Percentiles rank a stretch among this genome's conserved stretches.
Conservation (phyloP, 2,329 filamentous ascomycete species). For the Lachnellula hyalina region DNA sequence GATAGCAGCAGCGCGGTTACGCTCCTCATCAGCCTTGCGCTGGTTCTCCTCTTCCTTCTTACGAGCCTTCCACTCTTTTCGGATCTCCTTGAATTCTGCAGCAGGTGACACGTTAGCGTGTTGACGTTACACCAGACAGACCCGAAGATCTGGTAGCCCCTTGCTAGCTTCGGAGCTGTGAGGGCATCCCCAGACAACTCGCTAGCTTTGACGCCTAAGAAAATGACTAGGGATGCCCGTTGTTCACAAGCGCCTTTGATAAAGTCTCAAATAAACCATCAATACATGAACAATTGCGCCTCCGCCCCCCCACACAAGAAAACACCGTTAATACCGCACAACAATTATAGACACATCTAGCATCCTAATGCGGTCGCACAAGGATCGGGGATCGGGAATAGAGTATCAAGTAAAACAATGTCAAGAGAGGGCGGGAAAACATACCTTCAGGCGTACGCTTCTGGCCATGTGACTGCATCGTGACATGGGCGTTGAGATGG, state of each 20-base stretch:
- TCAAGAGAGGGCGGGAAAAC: constrained; percentile 30
- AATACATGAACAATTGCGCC: not conserved
- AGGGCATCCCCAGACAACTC: constrained; percentile 40
- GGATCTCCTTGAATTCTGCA: constrained; percentile 96
- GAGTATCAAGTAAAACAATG: not conserved
- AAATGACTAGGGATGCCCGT: constrained; percentile 17
- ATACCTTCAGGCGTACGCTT: constrained; percentile 97
- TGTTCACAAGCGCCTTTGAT: not conserved
- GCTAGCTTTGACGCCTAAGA: constrained; percentile 43
- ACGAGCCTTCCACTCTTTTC: constrained; percentile 97
- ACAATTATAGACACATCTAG: not conserved
- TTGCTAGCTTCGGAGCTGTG: constrained; percentile 38
- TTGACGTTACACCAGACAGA: constrained; percentile 23
- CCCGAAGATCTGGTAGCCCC: constrained; percentile 32
- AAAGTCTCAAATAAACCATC: not conserved
- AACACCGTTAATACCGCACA: not conserved
- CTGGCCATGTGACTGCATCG: constrained; percentile 93
- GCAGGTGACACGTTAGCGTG: constrained; percentile 24
- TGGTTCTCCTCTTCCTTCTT: constrained; percentile 97
- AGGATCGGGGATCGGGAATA: not conserved
- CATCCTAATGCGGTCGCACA: not conserved
- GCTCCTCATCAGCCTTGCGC: constrained; percentile 86
- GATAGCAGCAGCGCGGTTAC: constrained; percentile 58
- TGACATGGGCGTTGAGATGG: constrained; percentile 95
- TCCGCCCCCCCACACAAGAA: not conserved